phyloP scores from a whole-genome alignment of 805 yeast species.

The Wickerhamomyces queroliae region DNA sequence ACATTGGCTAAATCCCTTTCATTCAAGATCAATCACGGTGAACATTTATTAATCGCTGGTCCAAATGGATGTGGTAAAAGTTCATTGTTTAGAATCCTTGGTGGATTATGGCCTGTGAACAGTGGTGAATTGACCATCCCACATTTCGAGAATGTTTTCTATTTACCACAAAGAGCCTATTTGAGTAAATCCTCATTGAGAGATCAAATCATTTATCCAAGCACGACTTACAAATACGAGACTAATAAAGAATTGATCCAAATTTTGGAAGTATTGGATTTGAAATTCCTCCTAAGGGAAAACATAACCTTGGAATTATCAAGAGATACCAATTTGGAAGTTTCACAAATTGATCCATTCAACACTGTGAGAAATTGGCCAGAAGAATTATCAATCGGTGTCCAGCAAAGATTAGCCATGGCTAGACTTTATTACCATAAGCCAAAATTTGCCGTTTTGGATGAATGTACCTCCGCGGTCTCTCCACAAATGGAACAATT shows the following conservation, averaged over 20 bases:
- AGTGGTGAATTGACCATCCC: slow-evolving; percentile 58
- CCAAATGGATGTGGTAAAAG: slow-evolving; percentile 97
- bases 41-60: slow-evolving; percentile 84
- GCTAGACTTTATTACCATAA: slow-evolving; percentile 86
- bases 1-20: slow-evolving; percentile 58
- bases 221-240: slow-evolving; percentile 47
- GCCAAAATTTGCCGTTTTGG: slow-evolving; percentile 91
- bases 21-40: slow-evolving; percentile 73
- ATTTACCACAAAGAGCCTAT: slow-evolving; percentile 90
- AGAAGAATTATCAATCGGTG: slow-evolving; percentile 84
- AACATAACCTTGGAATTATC: slow-evolving; percentile 32
- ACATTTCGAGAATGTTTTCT: slow-evolving; percentile 61
- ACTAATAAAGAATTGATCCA: slow-evolving; percentile 44
- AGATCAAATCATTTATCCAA: slow-evolving; percentile 89
- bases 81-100: slow-evolving; percentile 81
- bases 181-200: slow-evolving; percentile 59
- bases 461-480: slow-evolving; percentile 94
- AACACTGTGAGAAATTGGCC: slow-evolving; percentile 76
- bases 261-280: slow-evolving; percentile 50
- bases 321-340: slow-evolving; percentile 20
- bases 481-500: slow-evolving; percentile 86
- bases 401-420: slow-evolving; percentile 90
- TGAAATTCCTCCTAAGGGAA: slow-evolving; percentile 50
- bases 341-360: slow-evolving; percentile 42
- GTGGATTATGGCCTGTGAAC: slow-evolving; percentile 88